phyloP scores from a whole-genome alignment of 257 asterid species.

The Nicotiana obtusifolia region DNA sequence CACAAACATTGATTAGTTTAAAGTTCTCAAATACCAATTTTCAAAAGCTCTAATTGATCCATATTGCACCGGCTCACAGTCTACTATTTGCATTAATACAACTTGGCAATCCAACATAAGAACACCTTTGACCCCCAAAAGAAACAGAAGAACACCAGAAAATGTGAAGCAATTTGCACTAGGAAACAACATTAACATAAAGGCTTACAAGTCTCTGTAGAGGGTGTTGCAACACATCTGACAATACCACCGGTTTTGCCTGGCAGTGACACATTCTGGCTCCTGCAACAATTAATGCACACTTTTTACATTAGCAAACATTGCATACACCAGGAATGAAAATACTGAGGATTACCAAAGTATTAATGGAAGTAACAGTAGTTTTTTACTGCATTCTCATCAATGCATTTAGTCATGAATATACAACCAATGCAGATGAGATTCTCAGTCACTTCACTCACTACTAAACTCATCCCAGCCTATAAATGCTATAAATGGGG shows the following conservation, averaged over 20 bases:
- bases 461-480: not conserved
- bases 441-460: not conserved
- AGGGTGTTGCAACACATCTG: constrained; percentile 66
- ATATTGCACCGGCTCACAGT: not conserved
- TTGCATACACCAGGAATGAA: not conserved
- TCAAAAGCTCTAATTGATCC: not conserved
- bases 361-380: not conserved
- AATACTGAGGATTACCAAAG: not conserved
- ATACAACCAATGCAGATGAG: not conserved
- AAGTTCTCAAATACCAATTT: not conserved
- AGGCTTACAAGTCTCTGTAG: constrained; percentile 55
- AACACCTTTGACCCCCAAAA: not conserved
- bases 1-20: not conserved
- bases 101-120: not conserved
- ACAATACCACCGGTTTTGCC: constrained; percentile 30
- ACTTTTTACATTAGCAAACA: not conserved
- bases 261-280: constrained; percentile 36
- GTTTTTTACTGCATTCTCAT: not conserved
- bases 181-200: not conserved
- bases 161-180: not conserved
- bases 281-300: constrained; percentile 34
- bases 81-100: not conserved
- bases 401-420: not conserved
- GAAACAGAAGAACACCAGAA: not conserved
- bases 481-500: not conserved